Base-by-base conservation (phyloP, 176 grass and related monocot genomes). In the Carex scoparia region DNA sequence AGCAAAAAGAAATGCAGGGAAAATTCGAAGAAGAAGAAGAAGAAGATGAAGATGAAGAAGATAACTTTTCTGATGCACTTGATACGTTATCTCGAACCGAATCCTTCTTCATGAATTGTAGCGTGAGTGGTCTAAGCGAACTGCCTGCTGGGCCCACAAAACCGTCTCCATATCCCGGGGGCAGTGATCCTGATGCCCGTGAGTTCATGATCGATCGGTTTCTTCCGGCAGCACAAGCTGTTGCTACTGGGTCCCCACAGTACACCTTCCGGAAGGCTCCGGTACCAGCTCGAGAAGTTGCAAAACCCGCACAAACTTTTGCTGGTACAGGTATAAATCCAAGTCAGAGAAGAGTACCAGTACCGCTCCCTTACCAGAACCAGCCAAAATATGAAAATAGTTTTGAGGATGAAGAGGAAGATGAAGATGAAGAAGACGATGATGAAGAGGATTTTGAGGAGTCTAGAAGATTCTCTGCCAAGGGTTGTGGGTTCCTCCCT, bases 41-140 rank as follows among this genome's bases (percentile, higher is more conserved):
- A 12, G 92, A 93, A 0, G 93, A 98, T 0, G 91, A 98, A 0
- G 97, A 99, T 23, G 95, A 98, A 1, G 91, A 98, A 0, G 97
- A 99, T 23, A 51, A 84, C n/a, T 99, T 96, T 89, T 94, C 93
- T 13, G 97, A 99, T 86, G 97, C 93, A 56, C 91, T 89, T 27
- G 97, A 99, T 79, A 91, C 93, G 60, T 89, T 99, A 57, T 96
- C 97, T 1, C 87, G 91, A 15, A 80, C 91, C 0, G 93, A 92
- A 51, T 99, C 97, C 32, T 89, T 91, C 63, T 83, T 94, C 84
- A 92, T 99, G 88, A 99, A 96, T 84, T 99, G 97, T 90, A 99
- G 93, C 56, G 84, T 96, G 51, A 99, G 97, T 40, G 97, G 97
- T 80, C 87, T 99, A 27, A 99, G 93, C 61, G 97, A 89, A 82